Conservation (phyloP, 1,284 basidiomycete genomes). For the Sanghuangporus weigelae region DNA sequence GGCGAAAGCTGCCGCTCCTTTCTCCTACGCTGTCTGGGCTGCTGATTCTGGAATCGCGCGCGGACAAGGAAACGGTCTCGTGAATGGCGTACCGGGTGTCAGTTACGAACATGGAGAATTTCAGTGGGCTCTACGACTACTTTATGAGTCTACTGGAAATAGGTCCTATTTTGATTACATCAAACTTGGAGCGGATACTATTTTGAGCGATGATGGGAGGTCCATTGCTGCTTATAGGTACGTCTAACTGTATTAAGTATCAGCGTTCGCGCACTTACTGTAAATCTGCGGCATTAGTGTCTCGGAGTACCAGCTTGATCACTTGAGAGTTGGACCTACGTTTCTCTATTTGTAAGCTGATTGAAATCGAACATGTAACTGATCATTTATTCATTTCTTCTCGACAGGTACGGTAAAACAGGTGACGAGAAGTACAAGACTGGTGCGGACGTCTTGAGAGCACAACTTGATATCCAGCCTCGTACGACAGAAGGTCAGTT, state of each 20-base stretch:
- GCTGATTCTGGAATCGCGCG: constrained; percentile 39
- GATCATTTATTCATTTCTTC: background rate
- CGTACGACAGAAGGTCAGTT: constrained; percentile 39
- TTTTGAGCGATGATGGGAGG: constrained; percentile 35
- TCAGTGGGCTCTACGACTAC: constrained; percentile 33
- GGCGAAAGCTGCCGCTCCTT: constrained; percentile 21
- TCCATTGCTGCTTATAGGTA: constrained; percentile 35
- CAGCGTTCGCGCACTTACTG: constrained; percentile 23
- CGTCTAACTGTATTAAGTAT: constrained; percentile 22
- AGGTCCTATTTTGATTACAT: constrained; percentile 38
- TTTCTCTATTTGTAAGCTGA: background rate
- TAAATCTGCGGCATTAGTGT: background rate
- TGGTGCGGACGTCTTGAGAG: constrained; percentile 34
- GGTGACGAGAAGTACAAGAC: constrained; percentile 33
- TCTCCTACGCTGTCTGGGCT: constrained; percentile 40
- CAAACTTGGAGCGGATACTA: constrained; percentile 32
- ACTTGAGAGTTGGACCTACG: constrained; percentile 14
- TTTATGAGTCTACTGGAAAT: constrained; percentile 37
- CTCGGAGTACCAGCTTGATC: constrained; percentile 16
- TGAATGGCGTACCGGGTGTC: constrained; percentile 30
- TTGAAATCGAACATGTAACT: background rate
- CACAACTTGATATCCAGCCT: constrained; percentile 35
- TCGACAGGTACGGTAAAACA: constrained; percentile 30
- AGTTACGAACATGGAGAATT: constrained; percentile 41
- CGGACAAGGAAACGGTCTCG: constrained; percentile 38